Evolutionary conservation across 192 early-diverging fungal genomes (phyloP).

Genomic region (Backusella luteola): DNA sequence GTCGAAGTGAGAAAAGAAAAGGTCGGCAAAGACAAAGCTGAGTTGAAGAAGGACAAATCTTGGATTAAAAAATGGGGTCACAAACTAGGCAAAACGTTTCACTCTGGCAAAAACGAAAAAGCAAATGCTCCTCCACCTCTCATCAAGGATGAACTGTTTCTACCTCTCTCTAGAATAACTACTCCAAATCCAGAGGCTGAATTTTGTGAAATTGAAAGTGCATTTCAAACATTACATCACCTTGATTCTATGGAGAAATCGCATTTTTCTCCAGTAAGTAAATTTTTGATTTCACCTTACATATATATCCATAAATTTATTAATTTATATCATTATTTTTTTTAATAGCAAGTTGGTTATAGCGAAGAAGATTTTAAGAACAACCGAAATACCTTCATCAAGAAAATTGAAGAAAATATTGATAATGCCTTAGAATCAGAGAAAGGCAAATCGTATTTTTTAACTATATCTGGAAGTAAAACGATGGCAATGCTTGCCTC

Average conservation of each 20-base stretch:
- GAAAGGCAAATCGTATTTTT: neutral
- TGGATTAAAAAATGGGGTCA: neutral
- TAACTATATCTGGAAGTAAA: slow-evolving; percentile 3
- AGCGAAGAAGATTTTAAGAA: neutral
- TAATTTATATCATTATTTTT: neutral
- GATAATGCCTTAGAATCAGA: neutral
- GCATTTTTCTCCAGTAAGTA: neutral
- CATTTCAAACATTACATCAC: neutral
- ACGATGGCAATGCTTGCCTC: neutral
- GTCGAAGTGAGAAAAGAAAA: neutral
- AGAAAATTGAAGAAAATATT: neutral
- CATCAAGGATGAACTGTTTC: neutral
- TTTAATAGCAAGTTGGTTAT: neutral
- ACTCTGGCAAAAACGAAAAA: neutral
- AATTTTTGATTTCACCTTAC: neutral
- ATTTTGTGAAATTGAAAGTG: slow-evolving; percentile 3
- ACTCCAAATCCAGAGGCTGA: neutral
- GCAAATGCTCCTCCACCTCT: neutral
- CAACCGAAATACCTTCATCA: neutral
- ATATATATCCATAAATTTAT: neutral
- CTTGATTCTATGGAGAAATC: neutral
- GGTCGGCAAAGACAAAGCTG: too few species aligned
- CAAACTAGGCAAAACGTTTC: neutral
- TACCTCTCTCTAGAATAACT: neutral
- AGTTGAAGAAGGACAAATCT: neutral